These are phyloP conservation scores for Jatropha podagrica DNA, from an alignment of 441 rosid species.

Conservation along the genomic window DNA sequence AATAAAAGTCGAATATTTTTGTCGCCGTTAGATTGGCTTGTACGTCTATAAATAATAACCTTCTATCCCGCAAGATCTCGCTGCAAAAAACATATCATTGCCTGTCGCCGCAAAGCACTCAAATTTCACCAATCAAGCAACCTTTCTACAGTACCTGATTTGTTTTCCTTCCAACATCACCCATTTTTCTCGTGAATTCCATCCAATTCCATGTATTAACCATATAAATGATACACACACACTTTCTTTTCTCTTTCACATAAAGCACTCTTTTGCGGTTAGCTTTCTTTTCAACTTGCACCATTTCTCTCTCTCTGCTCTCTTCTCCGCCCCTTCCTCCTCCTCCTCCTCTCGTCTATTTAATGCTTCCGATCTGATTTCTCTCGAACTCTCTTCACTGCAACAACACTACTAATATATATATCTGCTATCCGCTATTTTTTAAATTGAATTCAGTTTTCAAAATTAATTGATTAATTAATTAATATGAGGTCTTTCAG, in stretches of 20 bases:
- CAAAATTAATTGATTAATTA: too few relatives aligned
- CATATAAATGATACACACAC: too few relatives aligned
- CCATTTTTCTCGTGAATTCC: slow-evolving; percentile 17
- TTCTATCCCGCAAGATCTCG: too few relatives aligned
- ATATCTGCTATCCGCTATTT: too few relatives aligned
- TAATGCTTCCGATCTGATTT: not conserved
- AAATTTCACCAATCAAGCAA: not conserved
- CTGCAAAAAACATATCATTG: not conserved
- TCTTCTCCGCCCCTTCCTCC: not conserved
- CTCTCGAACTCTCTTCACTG: slow-evolving; percentile 7
- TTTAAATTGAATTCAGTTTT: not conserved
- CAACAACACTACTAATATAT: too few relatives aligned
- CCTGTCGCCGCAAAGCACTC: not conserved
- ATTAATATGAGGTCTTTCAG: not conserved
- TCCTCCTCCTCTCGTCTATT: not conserved
- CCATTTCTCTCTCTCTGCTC: not conserved
- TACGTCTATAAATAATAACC: not conserved
- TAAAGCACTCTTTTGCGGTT: slow-evolving; percentile 7
- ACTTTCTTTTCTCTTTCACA: not conserved
- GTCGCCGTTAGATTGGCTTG: not conserved
- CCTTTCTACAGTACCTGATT: too few relatives aligned
- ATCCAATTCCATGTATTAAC: too few relatives aligned
- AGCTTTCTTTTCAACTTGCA: slow-evolving; percentile 2
- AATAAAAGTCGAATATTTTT: too few relatives aligned
- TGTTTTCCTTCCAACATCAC: not conserved